Evolutionary conservation across 129 eudicot genomes (phyloP).

Genomic region (Silybum marianum): DNA sequence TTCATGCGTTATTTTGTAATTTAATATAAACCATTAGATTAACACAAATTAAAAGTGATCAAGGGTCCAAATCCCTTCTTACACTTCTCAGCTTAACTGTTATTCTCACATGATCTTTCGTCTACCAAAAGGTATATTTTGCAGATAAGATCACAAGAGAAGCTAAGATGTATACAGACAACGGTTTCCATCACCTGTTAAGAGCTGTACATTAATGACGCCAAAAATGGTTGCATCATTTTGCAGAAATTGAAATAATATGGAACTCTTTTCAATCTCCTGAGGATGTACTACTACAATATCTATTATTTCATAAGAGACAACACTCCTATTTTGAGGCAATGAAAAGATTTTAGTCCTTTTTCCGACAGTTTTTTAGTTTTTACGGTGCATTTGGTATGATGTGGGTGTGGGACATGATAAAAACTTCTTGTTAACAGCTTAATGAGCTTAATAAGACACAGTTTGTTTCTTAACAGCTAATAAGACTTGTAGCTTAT

Average conservation of each 20-base stretch:
- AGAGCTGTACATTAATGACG: constrained; percentile 1
- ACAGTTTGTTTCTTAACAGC: too few relatives aligned
- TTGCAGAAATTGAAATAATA: neutral
- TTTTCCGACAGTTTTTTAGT: neutral
- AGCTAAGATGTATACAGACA: neutral
- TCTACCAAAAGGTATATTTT: neutral
- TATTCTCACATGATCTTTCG: too few relatives aligned
- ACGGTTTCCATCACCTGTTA: neutral
- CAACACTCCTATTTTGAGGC: neutral
- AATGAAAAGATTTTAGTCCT: neutral
- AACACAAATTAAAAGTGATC: too few relatives aligned
- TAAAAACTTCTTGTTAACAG: neutral
- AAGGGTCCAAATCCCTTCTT: too few relatives aligned
- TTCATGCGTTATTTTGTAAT: neutral
- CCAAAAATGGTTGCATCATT: neutral
- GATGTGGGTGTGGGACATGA: neutral
- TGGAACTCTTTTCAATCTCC: neutral
- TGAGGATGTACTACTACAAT: neutral
- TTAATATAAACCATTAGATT: too few relatives aligned
- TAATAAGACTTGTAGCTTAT: too few relatives aligned
- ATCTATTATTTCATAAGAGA: neutral
- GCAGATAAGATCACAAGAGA: constrained; percentile 20
- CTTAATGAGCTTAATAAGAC: too few relatives aligned
- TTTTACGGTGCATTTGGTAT: neutral
- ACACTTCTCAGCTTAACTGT: too few relatives aligned